Conservation (phyloP, 2,329 filamentous ascomycete genomes). For the Claviceps capensis region DNA sequence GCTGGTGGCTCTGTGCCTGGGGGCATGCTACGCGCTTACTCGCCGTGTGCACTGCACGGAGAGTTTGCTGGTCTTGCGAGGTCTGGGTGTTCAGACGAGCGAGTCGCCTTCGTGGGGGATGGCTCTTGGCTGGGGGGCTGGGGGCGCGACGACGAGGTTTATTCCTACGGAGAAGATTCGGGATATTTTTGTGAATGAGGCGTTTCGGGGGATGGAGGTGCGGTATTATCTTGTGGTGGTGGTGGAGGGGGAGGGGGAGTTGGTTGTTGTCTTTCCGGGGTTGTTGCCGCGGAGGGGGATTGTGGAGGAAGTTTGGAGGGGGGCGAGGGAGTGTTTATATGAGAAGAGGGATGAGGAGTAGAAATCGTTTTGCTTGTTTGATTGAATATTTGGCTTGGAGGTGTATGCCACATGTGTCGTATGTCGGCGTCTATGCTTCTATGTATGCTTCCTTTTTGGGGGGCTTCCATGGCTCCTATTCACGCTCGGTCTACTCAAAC, state of each 20-base stretch:
- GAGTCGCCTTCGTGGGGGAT: slow-evolving; percentile 37
- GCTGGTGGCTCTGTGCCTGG: slow-evolving; percentile 25
- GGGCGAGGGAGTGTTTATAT: slow-evolving; percentile 68
- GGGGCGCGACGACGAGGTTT: slow-evolving; percentile 31
- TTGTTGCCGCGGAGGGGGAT: slow-evolving; percentile 61
- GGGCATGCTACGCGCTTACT: slow-evolving; percentile 9
- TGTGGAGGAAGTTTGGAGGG: slow-evolving; percentile 83
- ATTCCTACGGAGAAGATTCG: slow-evolving; percentile 88
- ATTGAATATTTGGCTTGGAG: no score
- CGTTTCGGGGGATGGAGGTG: slow-evolving; percentile 84
- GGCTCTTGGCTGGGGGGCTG: slow-evolving; percentile 37
- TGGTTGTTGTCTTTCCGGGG: slow-evolving; percentile 88
- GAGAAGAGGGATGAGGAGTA: slow-evolving; percentile 23
- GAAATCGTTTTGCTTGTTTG: background rate
- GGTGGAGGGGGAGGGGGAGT: slow-evolving; percentile 73
- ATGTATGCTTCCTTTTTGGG: no score
- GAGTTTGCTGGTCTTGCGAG: slow-evolving; percentile 74
- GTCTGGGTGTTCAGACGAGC: slow-evolving; percentile 80
- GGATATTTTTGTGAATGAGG: slow-evolving; percentile 90
- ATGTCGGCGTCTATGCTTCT: no score
- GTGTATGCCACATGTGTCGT: no score
- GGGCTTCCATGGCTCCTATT: background rate
- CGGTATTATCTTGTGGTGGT: slow-evolving; percentile 81
- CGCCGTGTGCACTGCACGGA: slow-evolving; percentile 50
- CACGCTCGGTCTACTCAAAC: slow-evolving; percentile 5